phyloP scores from a whole-genome alignment of 805 yeast species.

The Wickerhamomyces xylosicus region DNA sequence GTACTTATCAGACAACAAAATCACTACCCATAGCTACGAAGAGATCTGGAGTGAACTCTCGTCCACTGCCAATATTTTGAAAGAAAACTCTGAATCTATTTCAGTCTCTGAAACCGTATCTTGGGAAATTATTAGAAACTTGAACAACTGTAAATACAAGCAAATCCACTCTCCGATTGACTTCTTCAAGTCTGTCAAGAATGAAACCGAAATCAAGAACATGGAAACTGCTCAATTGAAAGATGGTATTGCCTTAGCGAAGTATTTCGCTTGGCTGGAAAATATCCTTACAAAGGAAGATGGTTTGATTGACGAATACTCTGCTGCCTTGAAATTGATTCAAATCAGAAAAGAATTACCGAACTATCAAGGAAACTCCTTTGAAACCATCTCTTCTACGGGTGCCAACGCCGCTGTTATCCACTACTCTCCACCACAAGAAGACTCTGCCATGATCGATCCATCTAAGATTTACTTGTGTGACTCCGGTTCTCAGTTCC shows the following conservation, averaged over 20 bases:
- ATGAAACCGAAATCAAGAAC: conserved; percentile 58
- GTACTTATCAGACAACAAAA: conserved; percentile 33
- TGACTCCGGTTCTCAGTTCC: conserved; percentile 87
- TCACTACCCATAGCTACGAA: conserved; percentile 42
- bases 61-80: conserved; percentile 12
- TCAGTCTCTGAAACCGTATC: conserved; percentile 49
- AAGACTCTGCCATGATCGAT: conserved; percentile 49
- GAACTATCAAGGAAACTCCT: conserved; percentile 58
- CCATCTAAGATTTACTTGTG: conserved; percentile 60
- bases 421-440: conserved; percentile 63
- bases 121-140: conserved; percentile 55
- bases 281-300: conserved; percentile 33
- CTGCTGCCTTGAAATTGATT: conserved; percentile 51
- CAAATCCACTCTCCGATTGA: conserved; percentile 51
- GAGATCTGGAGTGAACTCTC: conserved; percentile 49
- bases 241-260: conserved; percentile 70
- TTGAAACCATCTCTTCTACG: conserved; percentile 66
- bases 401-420: conserved; percentile 71
- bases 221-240: conserved; percentile 68
- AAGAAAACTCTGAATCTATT: conserved; percentile 21
- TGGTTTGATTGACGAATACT: conserved; percentile 47
- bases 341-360: conserved; percentile 42
- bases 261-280: conserved; percentile 80
- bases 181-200: conserved; percentile 67
- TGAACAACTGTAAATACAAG: conserved; percentile 28